phyloP scores from a whole-genome alignment of 176 grass and related monocot genomes.

The Dactylis glomerata region DNA sequence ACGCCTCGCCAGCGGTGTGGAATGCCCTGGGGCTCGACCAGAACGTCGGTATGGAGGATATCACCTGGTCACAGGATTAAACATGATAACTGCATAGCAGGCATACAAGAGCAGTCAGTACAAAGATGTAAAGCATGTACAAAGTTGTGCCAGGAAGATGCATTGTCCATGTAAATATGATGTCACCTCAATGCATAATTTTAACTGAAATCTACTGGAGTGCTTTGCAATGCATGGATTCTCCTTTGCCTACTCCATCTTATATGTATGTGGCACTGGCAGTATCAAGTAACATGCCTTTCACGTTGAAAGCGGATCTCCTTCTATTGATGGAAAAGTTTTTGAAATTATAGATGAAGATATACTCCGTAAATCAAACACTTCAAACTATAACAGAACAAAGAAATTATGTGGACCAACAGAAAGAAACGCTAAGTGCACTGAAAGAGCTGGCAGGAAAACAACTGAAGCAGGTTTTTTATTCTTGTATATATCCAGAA shows the following conservation, averaged over 20 bases:
- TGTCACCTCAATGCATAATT: neutral
- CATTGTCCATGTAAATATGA: neutral
- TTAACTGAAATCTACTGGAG: neutral
- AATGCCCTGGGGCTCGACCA: constrained; percentile 34
- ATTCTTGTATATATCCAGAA: neutral
- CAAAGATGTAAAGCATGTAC: neutral
- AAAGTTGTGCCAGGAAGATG: neutral
- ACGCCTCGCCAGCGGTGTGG: constrained; percentile 50
- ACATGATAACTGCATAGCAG: neutral
- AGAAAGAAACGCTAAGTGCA: neutral
- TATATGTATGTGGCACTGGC: neutral
- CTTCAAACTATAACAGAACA: neutral
- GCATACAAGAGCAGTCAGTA: neutral
- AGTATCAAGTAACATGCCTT: neutral
- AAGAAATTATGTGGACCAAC: neutral
- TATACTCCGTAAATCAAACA: neutral
- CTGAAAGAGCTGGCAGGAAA: neutral
- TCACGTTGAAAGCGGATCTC: neutral
- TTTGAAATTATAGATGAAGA: neutral
- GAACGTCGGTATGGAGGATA: neutral
- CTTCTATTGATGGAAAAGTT: neutral
- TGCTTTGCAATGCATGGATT: neutral
- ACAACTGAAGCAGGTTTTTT: neutral
- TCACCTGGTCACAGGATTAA: constrained; percentile 40
- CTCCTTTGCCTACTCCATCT: neutral